Base-by-base conservation (phyloP, 2,329 filamentous ascomycete species). In the Stemphylium lycopersici region DNA sequence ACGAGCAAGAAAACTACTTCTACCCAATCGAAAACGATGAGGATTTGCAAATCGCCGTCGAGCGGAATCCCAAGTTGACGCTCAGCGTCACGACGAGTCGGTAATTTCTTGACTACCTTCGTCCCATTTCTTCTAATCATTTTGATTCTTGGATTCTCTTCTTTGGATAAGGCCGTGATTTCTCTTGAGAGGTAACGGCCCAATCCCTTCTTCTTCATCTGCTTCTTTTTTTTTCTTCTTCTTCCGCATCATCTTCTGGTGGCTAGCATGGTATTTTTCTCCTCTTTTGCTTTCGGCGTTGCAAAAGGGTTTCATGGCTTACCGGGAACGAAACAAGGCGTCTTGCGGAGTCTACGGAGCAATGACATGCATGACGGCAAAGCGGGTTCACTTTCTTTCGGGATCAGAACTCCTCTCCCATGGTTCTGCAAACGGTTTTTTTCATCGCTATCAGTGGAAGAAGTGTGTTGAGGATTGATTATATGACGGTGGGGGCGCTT, bases 1-100 rank as follows among this genome's bases (percentile, higher is more conserved):
- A 97, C 62, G 93, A 97, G 73, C 80, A 84, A 29, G 89, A 87
- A 4, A 89, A 88, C 22, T 85, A 90, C 59, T 90, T 89, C 74
- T 86, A 89, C 37, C 86, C 86, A 33, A 80, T 98, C 60, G 80
- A 90, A 69, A 92, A 86, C 75, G 87, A 97, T 71, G 84, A 89
- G 58, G 92, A 97, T 72, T 79, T 98, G 47, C 88, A 92, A 61
- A 83, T 85, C 61, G 93, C 93, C 3, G 80, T 97, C 59, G 84
- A 90, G 66, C 82, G 91, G 66, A 96, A 96, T 76, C 88, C 92
- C 62, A 97, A 97, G 79, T 80, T 98, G 59, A 86, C 93, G 48
- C 80, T 97, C 24, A 76, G 72, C 29, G 79, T 81, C 12, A 68
- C 66, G 13, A 67, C 64, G 26, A 52, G 58, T 38, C 56, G 66